Evolutionary conservation across 179 eudicot genomes (phyloP).

Genomic region (Gypsophila paniculata): DNA sequence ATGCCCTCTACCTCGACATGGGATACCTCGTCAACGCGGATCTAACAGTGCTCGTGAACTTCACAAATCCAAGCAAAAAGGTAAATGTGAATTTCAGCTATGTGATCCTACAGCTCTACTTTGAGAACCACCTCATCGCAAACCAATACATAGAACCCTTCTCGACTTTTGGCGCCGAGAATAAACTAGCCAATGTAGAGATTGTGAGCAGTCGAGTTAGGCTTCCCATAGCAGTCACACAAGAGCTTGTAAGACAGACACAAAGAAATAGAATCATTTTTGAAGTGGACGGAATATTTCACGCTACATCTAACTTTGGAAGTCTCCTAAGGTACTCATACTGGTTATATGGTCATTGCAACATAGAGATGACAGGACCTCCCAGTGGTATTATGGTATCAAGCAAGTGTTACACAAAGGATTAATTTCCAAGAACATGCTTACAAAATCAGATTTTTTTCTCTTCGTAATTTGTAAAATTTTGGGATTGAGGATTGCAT

Average conservation of each 20-base stretch:
- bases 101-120: constrained; percentile 48
- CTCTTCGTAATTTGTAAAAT: constrained; percentile 11
- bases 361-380: constrained; percentile 54
- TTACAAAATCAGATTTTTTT: constrained; percentile 4
- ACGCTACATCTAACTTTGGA: constrained; percentile 57
- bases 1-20: constrained; percentile 76
- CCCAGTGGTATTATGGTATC: constrained; percentile 62
- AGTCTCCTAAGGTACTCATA: constrained; percentile 55
- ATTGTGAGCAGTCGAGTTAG: constrained; percentile 63
- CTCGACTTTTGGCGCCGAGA: constrained; percentile 34
- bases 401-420: constrained; percentile 56
- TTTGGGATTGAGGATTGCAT: constrained; percentile 5
- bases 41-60: constrained; percentile 60
- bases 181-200: constrained; percentile 50
- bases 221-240: constrained; percentile 42
- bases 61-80: constrained; percentile 71
- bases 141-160: constrained; percentile 57
- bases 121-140: constrained; percentile 43
- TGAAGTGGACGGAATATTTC: constrained; percentile 54
- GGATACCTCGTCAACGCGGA: constrained; percentile 74
- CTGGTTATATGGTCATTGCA: constrained; percentile 58
- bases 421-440: constrained; percentile 11
- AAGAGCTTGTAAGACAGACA: constrained; percentile 40
- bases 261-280: constrained; percentile 45
- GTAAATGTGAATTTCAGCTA: constrained; percentile 64